phyloP scores from a whole-genome alignment of 495 filamentous ascomycete genomes.

The Choiromyces venosus region DNA sequence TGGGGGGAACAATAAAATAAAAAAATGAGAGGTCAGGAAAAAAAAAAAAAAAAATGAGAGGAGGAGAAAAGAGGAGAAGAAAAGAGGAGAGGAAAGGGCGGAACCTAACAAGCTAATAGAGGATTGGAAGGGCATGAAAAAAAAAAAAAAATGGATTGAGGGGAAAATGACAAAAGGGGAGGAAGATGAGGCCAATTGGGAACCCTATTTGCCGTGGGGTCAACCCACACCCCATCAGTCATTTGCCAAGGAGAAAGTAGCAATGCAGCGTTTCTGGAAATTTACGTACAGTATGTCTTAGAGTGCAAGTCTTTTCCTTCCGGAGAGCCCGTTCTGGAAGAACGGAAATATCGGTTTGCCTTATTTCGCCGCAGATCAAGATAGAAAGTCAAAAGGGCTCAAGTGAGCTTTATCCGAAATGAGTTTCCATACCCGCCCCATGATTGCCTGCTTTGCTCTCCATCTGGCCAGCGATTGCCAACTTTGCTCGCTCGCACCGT shows the following conservation, averaged over 20 bases:
- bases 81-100: neutral
- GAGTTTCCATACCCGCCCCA: constrained; percentile 27
- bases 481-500: neutral
- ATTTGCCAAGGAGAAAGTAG: neutral
- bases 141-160: neutral
- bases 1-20: neutral
- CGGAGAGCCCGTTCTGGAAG: constrained; percentile 39
- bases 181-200: neutral
- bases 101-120: neutral
- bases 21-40: neutral
- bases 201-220: constrained; percentile 16
- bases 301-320: constrained; percentile 11
- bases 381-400: constrained; percentile 34
- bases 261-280: constrained; percentile 23
- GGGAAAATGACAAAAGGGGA: neutral
- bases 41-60: neutral
- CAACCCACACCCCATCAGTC: constrained; percentile 2
- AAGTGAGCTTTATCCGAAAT: constrained; percentile 38
- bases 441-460: constrained; percentile 9
- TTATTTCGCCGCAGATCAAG: constrained; percentile 35
- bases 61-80: neutral
- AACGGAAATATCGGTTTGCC: constrained; percentile 39
- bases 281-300: neutral
- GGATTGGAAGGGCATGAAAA: neutral
- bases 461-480: neutral